phyloP scores from a whole-genome alignment of 164 flowering plant genomes.

The Chimonanthus salicifolius region DNA sequence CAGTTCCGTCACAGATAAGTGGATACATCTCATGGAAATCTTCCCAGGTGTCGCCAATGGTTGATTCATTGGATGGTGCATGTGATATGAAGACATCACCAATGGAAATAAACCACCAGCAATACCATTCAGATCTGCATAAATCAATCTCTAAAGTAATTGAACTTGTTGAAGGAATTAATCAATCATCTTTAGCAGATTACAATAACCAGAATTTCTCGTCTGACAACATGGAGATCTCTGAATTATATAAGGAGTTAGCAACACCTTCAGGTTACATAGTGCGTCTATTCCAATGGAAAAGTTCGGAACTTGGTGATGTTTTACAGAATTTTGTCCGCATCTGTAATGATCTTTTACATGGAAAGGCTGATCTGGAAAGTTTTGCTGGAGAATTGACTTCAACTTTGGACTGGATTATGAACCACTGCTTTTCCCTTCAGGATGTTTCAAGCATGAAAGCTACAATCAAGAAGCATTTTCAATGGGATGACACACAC shows the following conservation, averaged over 20 bases:
- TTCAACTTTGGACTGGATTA: conserved; percentile 52
- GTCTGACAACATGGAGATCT: conserved; percentile 21
- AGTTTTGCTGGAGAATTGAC: conserved; percentile 42
- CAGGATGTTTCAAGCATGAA: conserved; percentile 56
- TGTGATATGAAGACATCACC: conserved; percentile 13
- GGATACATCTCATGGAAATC: conserved; percentile 43
- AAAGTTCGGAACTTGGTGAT: conserved; percentile 44
- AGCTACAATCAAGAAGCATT: conserved; percentile 45
- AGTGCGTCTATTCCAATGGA: conserved; percentile 70
- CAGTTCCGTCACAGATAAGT: conserved; percentile 22
- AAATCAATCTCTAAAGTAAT: conserved; percentile 52
- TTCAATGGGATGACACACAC: conserved; percentile 34
- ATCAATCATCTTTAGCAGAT: conserved; percentile 27
- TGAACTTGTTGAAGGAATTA: conserved; percentile 66
- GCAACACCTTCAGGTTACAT: conserved; percentile 33
- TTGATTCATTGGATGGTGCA: conserved; percentile 21
- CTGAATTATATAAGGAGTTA: conserved; percentile 14
- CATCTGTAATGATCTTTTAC: conserved; percentile 41
- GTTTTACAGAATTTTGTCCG: conserved; percentile 36
- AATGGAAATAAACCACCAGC: conserved; percentile 20
- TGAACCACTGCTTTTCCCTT: conserved; percentile 49
- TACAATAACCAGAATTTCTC: conserved; percentile 17
- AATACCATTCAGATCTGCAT: conserved; percentile 28
- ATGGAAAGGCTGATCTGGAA: conserved; percentile 40
- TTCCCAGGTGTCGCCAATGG: conserved; percentile 24